Conservation (phyloP, 371 early-diverging fungal species). For the Syncephalis fuscata region DNA sequence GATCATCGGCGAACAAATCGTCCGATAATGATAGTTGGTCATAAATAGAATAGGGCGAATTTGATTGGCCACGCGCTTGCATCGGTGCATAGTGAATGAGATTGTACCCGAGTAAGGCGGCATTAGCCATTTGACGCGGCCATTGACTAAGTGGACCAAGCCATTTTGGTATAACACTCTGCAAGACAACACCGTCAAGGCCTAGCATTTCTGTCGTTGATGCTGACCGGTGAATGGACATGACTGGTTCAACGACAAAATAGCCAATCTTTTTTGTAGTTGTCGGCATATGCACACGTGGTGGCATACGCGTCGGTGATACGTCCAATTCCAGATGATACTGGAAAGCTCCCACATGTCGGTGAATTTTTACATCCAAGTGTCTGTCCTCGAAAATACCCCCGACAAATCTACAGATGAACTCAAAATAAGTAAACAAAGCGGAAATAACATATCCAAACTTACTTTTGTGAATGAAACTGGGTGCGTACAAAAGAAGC, state of each 20-base stretch:
- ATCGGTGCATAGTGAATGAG: constrained; percentile 94
- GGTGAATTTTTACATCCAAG: too few relatives aligned
- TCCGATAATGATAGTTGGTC: constrained; percentile 78
- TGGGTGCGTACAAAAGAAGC: constrained; percentile 10
- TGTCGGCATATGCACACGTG: background rate
- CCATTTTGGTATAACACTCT: constrained; percentile 90
- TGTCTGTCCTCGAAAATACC: too few relatives aligned
- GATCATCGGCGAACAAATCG: constrained; percentile 51
- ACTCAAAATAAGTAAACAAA: background rate
- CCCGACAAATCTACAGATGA: background rate
- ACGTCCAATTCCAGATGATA: background rate
- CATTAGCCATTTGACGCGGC: constrained; percentile 47
- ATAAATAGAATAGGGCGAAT: constrained; percentile 90
- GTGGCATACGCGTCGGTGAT: background rate
- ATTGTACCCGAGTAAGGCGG: constrained; percentile 72
- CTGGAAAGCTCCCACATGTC: background rate
- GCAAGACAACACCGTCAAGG: constrained; percentile 69
- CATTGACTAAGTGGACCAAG: constrained; percentile 72
- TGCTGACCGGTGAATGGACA: constrained; percentile 15
- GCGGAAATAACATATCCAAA: background rate
- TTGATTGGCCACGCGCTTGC: constrained; percentile 73
- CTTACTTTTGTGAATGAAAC: constrained; percentile 17
- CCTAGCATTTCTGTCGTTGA: constrained; percentile 13
- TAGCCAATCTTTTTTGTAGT: constrained; percentile 23
- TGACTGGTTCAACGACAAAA: constrained; percentile 78